These are phyloP conservation scores for Leishmania turanica DNA, from an alignment of 208 protist genomes.

Conservation along the genomic window DNA sequence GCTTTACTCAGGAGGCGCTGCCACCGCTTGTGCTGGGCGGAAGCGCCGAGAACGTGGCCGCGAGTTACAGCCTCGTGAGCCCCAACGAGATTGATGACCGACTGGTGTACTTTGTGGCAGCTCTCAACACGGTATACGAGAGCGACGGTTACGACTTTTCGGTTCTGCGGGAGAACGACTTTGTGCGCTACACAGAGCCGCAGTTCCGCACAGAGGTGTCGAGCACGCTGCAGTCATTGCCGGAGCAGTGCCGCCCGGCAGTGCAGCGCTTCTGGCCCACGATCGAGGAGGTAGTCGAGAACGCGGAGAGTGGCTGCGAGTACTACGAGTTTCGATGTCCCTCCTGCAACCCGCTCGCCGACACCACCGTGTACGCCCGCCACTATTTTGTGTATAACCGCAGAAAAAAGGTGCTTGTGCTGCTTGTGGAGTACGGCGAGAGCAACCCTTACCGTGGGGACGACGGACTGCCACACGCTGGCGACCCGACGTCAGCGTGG, in stretches of 20 bases:
- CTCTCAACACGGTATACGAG: slow-evolving; percentile 71
- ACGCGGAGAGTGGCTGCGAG: slow-evolving; percentile 58
- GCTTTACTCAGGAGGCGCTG: slow-evolving; percentile 29
- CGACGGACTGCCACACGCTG: slow-evolving; percentile 36
- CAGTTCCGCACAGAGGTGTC: slow-evolving; percentile 51
- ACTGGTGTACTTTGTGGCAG: slow-evolving; percentile 70
- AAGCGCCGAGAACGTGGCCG: background rate
- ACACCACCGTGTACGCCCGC: slow-evolving; percentile 54
- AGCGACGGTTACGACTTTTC: slow-evolving; percentile 85
- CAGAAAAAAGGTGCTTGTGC: slow-evolving; percentile 57
- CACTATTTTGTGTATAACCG: slow-evolving; percentile 82
- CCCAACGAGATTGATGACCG: slow-evolving; percentile 62
- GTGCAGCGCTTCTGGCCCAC: slow-evolving; percentile 66
- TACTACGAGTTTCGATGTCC: slow-evolving; percentile 73
- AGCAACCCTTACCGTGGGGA: slow-evolving; percentile 71
- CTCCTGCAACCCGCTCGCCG: slow-evolving; percentile 67
- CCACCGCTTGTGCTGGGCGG: slow-evolving; percentile 24
- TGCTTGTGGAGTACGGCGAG: slow-evolving; percentile 61
- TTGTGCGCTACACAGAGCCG: slow-evolving; percentile 52
- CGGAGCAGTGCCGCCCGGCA: slow-evolving; percentile 48
- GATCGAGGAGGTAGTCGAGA: slow-evolving; percentile 48
- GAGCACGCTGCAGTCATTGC: slow-evolving; percentile 43
- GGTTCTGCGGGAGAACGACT: slow-evolving; percentile 66
- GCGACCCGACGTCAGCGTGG: slow-evolving; percentile 12
- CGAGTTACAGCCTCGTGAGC: slow-evolving; percentile 22